phyloP scores from a whole-genome alignment of 1,284 basidiomycete genomes.

The Melampsora larici-populina region DNA sequence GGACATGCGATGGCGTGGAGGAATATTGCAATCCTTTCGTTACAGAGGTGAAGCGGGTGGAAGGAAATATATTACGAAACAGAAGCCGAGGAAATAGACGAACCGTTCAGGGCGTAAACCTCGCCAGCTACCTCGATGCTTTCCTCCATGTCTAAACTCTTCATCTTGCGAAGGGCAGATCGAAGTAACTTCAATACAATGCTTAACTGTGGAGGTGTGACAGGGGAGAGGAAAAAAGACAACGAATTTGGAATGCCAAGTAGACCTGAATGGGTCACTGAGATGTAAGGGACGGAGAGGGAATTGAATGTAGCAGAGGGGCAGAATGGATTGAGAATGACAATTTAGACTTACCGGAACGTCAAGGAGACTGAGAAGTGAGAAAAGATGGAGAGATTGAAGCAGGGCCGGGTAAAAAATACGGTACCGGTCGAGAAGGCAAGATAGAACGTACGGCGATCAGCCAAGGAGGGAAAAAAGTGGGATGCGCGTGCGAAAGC shows the following conservation, averaged over 20 bases:
- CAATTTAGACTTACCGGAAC: background rate
- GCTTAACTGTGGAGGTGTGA: background rate
- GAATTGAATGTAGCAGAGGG: background rate
- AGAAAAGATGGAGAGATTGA: background rate
- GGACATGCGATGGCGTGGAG: no score
- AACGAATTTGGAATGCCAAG: background rate
- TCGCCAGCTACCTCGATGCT: slow-evolving; percentile 30
- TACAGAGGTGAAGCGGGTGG: background rate
- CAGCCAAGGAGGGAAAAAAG: background rate
- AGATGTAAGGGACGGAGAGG: background rate
- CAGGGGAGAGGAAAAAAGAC: background rate
- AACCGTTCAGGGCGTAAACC: slow-evolving; percentile 41
- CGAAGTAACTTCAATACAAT: background rate
- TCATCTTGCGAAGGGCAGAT: slow-evolving; percentile 13
- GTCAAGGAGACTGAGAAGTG: background rate
- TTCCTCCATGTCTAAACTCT: slow-evolving; percentile 12
- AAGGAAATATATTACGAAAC: background rate
- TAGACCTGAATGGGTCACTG: background rate
- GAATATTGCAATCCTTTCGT: no score
- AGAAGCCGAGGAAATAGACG: background rate
- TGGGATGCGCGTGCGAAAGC: slow-evolving; percentile 8
- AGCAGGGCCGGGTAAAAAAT: background rate
- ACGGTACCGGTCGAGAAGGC: background rate
- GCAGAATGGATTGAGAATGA: background rate
- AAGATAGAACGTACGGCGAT: background rate